A percentile compares a stretch with the other conserved stretches of the same genome.
Conservation (phyloP, 495 filamentous ascomycete species). For the Cercophora newfieldiana region DNA sequence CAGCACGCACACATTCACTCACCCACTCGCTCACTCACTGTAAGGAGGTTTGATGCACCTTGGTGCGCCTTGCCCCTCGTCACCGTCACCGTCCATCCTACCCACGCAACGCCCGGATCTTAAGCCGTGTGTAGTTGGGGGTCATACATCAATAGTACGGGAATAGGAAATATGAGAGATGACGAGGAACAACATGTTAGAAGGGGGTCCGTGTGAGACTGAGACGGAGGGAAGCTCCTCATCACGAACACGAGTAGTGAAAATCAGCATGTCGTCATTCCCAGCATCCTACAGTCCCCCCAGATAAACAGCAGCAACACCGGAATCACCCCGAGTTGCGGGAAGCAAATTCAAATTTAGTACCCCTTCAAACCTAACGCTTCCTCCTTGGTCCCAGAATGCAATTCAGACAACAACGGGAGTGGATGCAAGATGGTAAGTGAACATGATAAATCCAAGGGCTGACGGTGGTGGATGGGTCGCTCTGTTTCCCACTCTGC, state of each 20-base stretch:
- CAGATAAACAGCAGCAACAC: neutral
- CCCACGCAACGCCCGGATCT: neutral
- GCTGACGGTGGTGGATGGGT: neutral
- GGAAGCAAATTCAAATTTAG: neutral
- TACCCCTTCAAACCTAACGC: neutral
- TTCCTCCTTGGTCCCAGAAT: neutral
- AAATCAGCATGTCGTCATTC: neutral
- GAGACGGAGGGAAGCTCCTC: neutral
- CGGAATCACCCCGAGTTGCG: neutral
- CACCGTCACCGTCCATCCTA: neutral
- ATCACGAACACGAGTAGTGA: neutral
- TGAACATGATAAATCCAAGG: neutral
- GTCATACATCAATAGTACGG: neutral
- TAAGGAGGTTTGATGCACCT: neutral
- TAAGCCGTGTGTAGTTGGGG: slow-evolving; percentile 1
- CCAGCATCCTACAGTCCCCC: neutral
- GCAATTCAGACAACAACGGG: neutral
- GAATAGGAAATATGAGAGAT: neutral
- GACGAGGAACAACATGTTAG: neutral
- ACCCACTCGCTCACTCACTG: neutral
- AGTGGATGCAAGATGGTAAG: neutral
- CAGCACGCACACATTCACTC: neutral
- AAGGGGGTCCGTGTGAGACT: neutral
- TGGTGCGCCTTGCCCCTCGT: neutral
- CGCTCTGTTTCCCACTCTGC: too few species aligned